phyloP scores from a whole-genome alignment of 129 eudicot genomes.

The Deinandra increscens region DNA sequence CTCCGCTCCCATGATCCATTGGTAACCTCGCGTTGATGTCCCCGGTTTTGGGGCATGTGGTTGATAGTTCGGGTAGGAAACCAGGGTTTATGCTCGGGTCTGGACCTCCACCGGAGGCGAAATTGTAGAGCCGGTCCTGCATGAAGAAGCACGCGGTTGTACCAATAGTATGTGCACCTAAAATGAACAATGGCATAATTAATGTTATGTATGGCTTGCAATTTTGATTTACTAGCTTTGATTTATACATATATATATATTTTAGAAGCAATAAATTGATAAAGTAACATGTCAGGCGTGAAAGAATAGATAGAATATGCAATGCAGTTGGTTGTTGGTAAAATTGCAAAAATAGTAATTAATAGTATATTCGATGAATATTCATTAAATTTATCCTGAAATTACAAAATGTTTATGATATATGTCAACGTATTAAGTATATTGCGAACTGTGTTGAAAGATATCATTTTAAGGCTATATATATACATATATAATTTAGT shows the following conservation, averaged over 20 bases:
- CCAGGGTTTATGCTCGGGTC: constrained; percentile 65
- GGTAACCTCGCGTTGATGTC: constrained; percentile 35
- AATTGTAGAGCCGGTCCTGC: constrained; percentile 58
- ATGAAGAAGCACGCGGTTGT: constrained; percentile 77
- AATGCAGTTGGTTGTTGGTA: constrained; percentile 30
- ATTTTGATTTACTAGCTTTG: background rate
- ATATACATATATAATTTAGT: too few species aligned
- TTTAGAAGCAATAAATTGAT: constrained; percentile 7
- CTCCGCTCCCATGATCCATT: constrained; percentile 53
- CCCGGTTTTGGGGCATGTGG: constrained; percentile 52
- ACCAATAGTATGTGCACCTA: constrained; percentile 88
- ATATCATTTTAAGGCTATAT: background rate
- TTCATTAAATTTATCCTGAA: background rate
- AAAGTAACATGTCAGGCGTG: constrained; percentile 10
- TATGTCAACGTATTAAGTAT: background rate
- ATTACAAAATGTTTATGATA: background rate
- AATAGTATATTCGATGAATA: constrained; percentile 22
- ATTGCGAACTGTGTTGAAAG: background rate
- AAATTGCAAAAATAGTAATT: constrained; percentile 22
- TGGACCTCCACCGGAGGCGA: constrained; percentile 33
- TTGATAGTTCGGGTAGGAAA: constrained; percentile 47
- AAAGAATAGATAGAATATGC: too few species aligned
- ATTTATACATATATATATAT: too few species aligned
- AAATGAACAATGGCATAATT: background rate
- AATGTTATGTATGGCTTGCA: too few species aligned